Conservation (phyloP, 2,329 filamentous ascomycete species). For the Penicillium sp. region DNA sequence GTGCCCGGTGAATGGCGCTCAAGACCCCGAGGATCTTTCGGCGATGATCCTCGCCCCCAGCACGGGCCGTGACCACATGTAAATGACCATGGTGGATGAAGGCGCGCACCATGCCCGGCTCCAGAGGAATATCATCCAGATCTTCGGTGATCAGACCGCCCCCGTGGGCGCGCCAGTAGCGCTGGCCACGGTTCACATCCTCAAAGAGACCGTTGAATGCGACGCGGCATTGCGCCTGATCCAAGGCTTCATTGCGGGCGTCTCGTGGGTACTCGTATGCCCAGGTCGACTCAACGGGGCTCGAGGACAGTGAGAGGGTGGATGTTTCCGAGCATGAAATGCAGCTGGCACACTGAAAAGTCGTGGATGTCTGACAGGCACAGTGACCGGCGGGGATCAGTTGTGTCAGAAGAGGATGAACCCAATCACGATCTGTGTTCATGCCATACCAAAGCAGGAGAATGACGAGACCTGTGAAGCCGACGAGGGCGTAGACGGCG, state of each 20-base stretch:
- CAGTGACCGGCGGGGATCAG: conserved; percentile 37
- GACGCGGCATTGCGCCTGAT: conserved; percentile 24
- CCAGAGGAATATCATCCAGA: conserved; percentile 24
- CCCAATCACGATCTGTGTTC: conserved; percentile 33
- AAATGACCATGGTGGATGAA: conserved; percentile 31
- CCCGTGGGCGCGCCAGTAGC: conserved; percentile 23
- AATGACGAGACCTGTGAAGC: conserved; percentile 16
- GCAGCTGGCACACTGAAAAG: conserved; percentile 34
- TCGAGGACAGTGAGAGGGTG: conserved; percentile 7
- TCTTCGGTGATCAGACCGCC: conserved; percentile 22
- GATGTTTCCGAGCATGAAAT: conserved; percentile 22
- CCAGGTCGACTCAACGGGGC: conserved; percentile 17
- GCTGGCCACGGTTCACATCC: conserved; percentile 26
- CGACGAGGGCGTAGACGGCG: conserved; percentile 16
- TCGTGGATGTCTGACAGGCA: conserved; percentile 34
- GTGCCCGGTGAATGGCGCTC: conserved; percentile 46
- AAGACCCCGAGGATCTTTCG: conserved; percentile 39
- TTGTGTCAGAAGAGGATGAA: conserved; percentile 34
- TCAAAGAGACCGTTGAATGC: conserved; percentile 36
- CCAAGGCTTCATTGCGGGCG: conserved; percentile 26
- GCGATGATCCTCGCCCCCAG: conserved; percentile 33
- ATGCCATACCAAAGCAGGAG: conserved; percentile 30
- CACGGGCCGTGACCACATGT: conserved; percentile 25
- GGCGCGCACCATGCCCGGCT: conserved; percentile 31
- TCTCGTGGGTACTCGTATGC: conserved; percentile 30